A percentile compares a stretch with the other conserved stretches of the same genome.
phyloP scores from a whole-genome alignment of 2,329 filamentous ascomycete genomes.

The Dothiorella sarmentorum region DNA sequence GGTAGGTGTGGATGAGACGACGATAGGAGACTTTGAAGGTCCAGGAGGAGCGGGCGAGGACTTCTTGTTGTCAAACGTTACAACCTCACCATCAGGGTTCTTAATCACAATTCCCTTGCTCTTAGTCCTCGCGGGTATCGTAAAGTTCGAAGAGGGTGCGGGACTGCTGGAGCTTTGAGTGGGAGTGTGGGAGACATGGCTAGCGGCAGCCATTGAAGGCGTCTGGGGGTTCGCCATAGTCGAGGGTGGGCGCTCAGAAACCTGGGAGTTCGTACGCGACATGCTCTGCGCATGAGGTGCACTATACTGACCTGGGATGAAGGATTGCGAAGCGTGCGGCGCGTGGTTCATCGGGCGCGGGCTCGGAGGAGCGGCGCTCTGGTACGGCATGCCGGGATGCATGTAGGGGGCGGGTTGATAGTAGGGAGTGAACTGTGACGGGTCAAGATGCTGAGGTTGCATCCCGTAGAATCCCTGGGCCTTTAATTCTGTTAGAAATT shows the following conservation, averaged over 20 bases:
- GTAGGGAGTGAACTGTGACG: slow-evolving; percentile 38
- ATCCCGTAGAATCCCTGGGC: slow-evolving; percentile 63
- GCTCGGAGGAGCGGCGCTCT: slow-evolving; percentile 41
- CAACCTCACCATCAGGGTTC: slow-evolving; percentile 72
- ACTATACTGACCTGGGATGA: slow-evolving; percentile 52
- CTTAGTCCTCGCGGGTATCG: slow-evolving; percentile 61
- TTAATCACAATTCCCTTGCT: slow-evolving; percentile 80
- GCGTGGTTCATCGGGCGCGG: slow-evolving; percentile 48
- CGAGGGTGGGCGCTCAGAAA: slow-evolving; percentile 58
- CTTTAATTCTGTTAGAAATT: slow-evolving; percentile 63
- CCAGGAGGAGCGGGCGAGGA: slow-evolving; percentile 49
- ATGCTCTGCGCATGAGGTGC: slow-evolving; percentile 63
- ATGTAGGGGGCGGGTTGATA: slow-evolving; percentile 45
- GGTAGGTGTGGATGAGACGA: slow-evolving; percentile 71
- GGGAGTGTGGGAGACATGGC: slow-evolving; percentile 47
- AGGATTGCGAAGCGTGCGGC: slow-evolving; percentile 45
- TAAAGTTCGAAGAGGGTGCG: slow-evolving; percentile 59
- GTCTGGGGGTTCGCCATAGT: slow-evolving; percentile 60
- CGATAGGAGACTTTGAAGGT: slow-evolving; percentile 57
- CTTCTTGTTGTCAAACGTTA: slow-evolving; percentile 56
- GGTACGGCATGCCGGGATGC: slow-evolving; percentile 34
- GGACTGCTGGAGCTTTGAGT: slow-evolving; percentile 58
- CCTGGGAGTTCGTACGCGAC: slow-evolving; percentile 65
- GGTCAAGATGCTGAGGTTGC: slow-evolving; percentile 45
- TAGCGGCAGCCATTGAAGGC: slow-evolving; percentile 43